Conservation (phyloP, 352 stramenopile genomes). For the Pythium diclinum region DNA sequence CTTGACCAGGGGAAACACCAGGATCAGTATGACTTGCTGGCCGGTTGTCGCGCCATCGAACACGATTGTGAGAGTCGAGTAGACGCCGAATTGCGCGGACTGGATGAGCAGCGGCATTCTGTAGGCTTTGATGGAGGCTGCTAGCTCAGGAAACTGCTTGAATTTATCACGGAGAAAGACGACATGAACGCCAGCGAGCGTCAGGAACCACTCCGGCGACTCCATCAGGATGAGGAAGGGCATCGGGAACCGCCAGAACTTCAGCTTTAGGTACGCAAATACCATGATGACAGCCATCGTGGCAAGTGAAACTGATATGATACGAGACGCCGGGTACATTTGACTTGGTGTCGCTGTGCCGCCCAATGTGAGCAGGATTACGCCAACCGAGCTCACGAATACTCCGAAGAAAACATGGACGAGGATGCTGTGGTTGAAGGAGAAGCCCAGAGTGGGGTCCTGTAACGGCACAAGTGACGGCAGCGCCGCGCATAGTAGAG, state of each 20-base stretch:
- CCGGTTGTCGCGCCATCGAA: constrained; percentile 12
- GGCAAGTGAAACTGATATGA: neutral
- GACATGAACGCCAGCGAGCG: constrained; percentile 2
- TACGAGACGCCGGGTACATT: constrained; percentile 8
- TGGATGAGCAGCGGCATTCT: constrained; percentile 7
- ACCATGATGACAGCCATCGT: neutral
- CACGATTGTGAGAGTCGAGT: constrained; percentile 9
- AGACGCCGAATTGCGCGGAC: constrained; percentile 10
- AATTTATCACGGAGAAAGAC: constrained; percentile 7
- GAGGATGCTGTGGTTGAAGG: neutral
- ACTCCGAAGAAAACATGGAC: neutral
- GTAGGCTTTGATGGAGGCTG: neutral
- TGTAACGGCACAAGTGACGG: constrained; percentile 10
- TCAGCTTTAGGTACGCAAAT: neutral
- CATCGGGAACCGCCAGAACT: constrained; percentile 16
- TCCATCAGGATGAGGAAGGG: constrained; percentile 10
- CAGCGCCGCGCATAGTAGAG: constrained; percentile 2
- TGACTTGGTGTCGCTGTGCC: neutral
- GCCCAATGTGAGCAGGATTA: constrained; percentile 11
- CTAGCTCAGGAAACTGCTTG: neutral
- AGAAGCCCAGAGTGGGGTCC: neutral
- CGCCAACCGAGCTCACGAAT: constrained; percentile 12
- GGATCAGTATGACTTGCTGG: constrained; percentile 16
- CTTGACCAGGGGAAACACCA: constrained; percentile 23
- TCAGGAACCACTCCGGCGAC: neutral